Percentiles rank a stretch among this genome's conserved stretches.
Evolutionary conservation across 495 filamentous ascomycete genomes (phyloP).

Genomic region (Lophium mytilinum): DNA sequence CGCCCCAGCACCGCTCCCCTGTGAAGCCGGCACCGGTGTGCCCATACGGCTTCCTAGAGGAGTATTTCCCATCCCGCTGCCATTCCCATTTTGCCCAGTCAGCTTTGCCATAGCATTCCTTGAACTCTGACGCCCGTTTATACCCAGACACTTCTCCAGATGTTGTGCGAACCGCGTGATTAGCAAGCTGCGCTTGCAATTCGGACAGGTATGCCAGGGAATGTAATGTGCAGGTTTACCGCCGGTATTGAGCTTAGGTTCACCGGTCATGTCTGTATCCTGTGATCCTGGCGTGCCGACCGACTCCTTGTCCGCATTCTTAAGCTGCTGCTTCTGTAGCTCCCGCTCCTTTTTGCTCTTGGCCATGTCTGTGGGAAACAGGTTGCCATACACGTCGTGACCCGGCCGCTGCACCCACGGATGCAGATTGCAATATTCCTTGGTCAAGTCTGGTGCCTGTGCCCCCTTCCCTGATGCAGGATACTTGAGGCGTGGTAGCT

Average conservation of each 20-base stretch:
- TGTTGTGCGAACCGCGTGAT: constrained; percentile 62
- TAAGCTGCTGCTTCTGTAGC: constrained; percentile 25
- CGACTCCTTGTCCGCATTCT: constrained; percentile 22
- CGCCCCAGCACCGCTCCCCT: constrained; percentile 37
- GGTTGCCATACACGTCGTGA: constrained; percentile 77
- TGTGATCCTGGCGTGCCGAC: constrained; percentile 30
- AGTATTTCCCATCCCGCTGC: constrained; percentile 34
- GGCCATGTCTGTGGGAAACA: constrained; percentile 53
- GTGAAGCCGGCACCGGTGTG: constrained; percentile 48
- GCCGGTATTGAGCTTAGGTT: constrained; percentile 27
- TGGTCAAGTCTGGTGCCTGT: constrained; percentile 23
- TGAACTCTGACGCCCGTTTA: constrained; percentile 60
- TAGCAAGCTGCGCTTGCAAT: constrained; percentile 52
- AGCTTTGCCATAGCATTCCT: constrained; percentile 37
- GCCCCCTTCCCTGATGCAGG: constrained; percentile 32
- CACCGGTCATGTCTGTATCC: constrained; percentile 19
- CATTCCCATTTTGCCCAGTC: constrained; percentile 21
- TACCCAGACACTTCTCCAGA: constrained; percentile 72
- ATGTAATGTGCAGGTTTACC: constrained; percentile 57
- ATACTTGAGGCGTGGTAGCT: constrained; percentile 35
- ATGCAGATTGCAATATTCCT: constrained; percentile 64
- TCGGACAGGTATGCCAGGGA: constrained; percentile 64
- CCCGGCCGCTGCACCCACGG: constrained; percentile 65
- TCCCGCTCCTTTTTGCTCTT: constrained; percentile 47
- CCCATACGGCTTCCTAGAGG: constrained; percentile 51